Evolutionary conservation across 345 rosid genomes (phyloP).

Genomic region (Anastatica hierochuntica): DNA sequence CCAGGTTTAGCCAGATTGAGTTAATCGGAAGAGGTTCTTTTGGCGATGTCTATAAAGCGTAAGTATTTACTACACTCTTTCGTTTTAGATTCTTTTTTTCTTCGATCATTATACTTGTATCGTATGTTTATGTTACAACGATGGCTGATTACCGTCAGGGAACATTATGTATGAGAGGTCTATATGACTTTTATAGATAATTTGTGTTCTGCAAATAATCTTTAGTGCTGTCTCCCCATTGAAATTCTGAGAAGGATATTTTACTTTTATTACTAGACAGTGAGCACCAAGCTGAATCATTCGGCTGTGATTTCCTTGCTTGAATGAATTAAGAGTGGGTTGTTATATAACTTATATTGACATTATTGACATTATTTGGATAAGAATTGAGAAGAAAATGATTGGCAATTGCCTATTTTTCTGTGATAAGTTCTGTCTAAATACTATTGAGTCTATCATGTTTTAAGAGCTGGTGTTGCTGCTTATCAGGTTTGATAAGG

Average conservation of each 20-base stretch:
- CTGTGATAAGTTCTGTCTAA: background rate
- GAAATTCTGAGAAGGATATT: too few relatives aligned
- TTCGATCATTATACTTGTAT: background rate
- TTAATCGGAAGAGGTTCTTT: conserved; percentile 97
- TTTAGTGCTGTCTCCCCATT: background rate
- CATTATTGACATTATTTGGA: background rate
- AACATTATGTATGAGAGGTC: background rate
- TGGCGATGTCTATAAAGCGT: conserved; percentile 98
- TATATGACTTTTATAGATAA: background rate
- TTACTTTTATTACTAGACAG: background rate
- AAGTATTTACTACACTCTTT: conserved; percentile 19
- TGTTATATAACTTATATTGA: too few relatives aligned
- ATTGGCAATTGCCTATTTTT: background rate
- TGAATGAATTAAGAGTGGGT: background rate
- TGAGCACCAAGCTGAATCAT: background rate
- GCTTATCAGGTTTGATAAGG: conserved; percentile 79
- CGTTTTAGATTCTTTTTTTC: too few relatives aligned
- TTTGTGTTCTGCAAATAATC: background rate
- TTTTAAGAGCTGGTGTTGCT: conserved; percentile 13
- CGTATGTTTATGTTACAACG: background rate
- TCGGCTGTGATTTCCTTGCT: background rate
- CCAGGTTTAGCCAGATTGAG: conserved; percentile 71
- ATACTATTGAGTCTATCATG: background rate
- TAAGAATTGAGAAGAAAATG: background rate
- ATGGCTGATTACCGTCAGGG: background rate